Evolutionary conservation across 352 stramenopile species (phyloP).

Genomic region (Phytophthora multivora): DNA sequence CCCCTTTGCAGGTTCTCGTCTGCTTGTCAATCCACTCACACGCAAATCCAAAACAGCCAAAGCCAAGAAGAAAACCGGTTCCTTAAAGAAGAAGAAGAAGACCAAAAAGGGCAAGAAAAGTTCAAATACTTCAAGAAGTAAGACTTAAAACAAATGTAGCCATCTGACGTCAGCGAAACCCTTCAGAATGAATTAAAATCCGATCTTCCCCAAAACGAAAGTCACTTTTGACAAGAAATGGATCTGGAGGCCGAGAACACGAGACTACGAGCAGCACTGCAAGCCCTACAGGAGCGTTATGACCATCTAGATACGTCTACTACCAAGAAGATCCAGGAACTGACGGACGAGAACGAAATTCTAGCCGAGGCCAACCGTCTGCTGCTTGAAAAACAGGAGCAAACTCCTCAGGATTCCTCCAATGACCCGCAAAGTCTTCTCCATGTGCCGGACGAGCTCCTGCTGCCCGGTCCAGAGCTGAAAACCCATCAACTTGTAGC

Average conservation of each 20-base stretch:
- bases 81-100: constrained; percentile 56
- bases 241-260: constrained; percentile 52
- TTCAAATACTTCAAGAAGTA: constrained; percentile 9
- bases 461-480: constrained; percentile 55
- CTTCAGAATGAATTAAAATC: constrained; percentile 1
- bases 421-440: constrained; percentile 24
- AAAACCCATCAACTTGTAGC: constrained; percentile 26
- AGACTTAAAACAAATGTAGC: constrained; percentile 25
- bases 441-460: constrained; percentile 72
- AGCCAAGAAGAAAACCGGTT: constrained; percentile 33
- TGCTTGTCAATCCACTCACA: constrained; percentile 54
- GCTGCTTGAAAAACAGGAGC: constrained; percentile 57
- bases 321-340: constrained; percentile 47
- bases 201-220: constrained; percentile 7
- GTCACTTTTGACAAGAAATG: constrained; percentile 16
- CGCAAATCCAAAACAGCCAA: constrained; percentile 25
- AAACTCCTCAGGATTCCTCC: neutral
- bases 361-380: constrained; percentile 76
- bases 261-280: constrained; percentile 49
- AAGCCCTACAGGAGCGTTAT: constrained; percentile 55
- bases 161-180: constrained; percentile 28
- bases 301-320: constrained; percentile 40
- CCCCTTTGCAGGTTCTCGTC: constrained; percentile 47
- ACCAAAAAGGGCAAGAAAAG: constrained; percentile 48
- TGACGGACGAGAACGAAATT: constrained; percentile 79